Base-by-base conservation (phyloP, 495 filamentous ascomycete genomes). In the Xylaria longipes region DNA sequence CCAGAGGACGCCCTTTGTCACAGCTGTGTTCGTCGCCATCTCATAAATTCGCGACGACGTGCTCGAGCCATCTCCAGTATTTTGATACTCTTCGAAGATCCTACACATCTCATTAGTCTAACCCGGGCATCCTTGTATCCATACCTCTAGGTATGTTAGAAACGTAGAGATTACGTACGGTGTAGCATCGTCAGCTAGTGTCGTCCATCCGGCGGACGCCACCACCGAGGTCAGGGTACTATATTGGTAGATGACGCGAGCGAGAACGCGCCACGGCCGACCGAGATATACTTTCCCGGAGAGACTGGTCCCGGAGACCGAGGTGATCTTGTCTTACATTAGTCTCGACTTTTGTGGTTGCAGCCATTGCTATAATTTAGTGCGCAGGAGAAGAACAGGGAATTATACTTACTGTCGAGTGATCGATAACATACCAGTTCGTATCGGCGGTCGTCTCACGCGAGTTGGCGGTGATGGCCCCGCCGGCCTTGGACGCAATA, bases 231-330 rank as follows among this genome's bases (percentile, higher is more conserved):
- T 56, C 27, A 56, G 27, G 12, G 52, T 56, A 5, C 4, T 56
- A 15, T 56, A 56, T 31, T 56, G 52, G 52, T 56, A 56, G 52
- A 56, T 56, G 25, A 56, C 52, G 27, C 52, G 52, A 31, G 52
- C 52, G 52, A 56, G 52, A 31, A 56, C 52, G 25, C 52, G 52
- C 52, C 52, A 56, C 52, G 52, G 52, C 52, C 52, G 22, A 31
- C 52, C 52, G 52, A 56, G 52, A 31, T 56, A 56, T 56, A 56
- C 52, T 7, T 56, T 56, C 1, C 52, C 52, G 2, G 52, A 56
- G 17, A 56, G 52, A 17, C 52, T 56, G 7, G 52, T 56, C 12
- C 52, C 52, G 8, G 52, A 56, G 52, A 56, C 52, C 52, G 52
- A 56, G 52, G 52, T 56, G 52, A 56, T 31, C 52, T 56, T 56